Evolutionary conservation across 148 eudicot species (phyloP).

Genomic region (Polygonum aviculare): DNA sequence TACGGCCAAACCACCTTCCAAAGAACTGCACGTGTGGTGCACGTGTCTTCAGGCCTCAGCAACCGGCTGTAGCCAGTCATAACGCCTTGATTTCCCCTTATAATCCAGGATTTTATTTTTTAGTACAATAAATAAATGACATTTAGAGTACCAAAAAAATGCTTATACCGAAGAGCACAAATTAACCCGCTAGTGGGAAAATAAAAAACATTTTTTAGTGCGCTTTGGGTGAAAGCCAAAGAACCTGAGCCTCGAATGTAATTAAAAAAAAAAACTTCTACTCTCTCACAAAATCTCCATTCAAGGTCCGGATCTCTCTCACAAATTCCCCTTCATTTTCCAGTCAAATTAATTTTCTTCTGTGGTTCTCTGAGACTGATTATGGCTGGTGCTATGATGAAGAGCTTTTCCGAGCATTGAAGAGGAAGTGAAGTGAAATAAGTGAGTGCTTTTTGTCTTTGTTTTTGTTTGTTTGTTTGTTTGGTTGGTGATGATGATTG

Average conservation of each 20-base stretch:
- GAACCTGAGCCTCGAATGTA: background rate
- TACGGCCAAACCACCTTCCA: too few species aligned
- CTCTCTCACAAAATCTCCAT: background rate
- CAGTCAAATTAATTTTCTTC: too few species aligned
- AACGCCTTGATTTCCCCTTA: background rate
- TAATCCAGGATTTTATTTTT: background rate
- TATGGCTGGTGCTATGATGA: slow-evolving; percentile 9
- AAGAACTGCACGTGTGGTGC: slow-evolving; percentile 34
- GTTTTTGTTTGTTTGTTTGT: slow-evolving; percentile 12
- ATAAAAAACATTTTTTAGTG: background rate
- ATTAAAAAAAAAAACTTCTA: background rate
- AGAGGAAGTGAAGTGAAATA: slow-evolving; percentile 1
- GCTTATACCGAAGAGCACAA: background rate
- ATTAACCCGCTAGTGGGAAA: background rate
- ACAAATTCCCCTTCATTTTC: background rate
- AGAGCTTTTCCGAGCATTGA: slow-evolving; percentile 18
- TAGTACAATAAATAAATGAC: too few species aligned
- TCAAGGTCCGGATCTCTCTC: background rate
- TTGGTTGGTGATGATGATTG: slow-evolving; percentile 38
- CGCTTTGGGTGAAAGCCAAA: background rate
- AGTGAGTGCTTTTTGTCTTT: background rate
- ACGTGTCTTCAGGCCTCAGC: slow-evolving; percentile 23
- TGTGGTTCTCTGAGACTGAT: background rate
- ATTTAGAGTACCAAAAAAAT: background rate
- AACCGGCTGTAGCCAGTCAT: slow-evolving; percentile 22